Conservation (phyloP, 2,329 filamentous ascomycete genomes). For the Nemania sp. region DNA sequence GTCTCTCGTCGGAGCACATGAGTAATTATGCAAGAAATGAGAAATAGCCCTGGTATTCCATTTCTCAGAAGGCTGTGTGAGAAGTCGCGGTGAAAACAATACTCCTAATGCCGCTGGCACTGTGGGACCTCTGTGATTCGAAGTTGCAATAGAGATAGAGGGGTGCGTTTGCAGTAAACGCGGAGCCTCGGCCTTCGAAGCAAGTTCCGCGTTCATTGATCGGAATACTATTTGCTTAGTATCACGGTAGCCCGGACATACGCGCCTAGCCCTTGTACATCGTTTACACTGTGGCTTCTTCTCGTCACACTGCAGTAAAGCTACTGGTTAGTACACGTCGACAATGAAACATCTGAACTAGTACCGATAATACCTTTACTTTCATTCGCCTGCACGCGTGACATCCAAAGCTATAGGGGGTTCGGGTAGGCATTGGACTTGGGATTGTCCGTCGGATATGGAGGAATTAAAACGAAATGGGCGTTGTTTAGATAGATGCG, state of each 20-base stretch:
- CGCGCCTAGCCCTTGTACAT: conserved; percentile 27
- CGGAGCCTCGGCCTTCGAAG: conserved; percentile 2
- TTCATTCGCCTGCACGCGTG: conserved; percentile 36
- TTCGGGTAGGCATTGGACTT: conserved; percentile 19
- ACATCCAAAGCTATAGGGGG: conserved; percentile 32
- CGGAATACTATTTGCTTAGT: conserved; percentile 25
- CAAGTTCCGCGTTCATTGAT: conserved; percentile 18
- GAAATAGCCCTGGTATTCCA: conserved; percentile 29
- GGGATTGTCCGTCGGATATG: background rate
- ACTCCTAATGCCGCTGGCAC: background rate
- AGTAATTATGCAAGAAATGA: conserved; percentile 31
- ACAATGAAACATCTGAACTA: background rate
- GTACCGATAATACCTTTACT: conserved; percentile 27
- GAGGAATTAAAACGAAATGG: background rate
- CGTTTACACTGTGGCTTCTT: conserved; percentile 28
- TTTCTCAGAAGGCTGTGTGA: conserved; percentile 26
- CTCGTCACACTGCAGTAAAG: conserved; percentile 29
- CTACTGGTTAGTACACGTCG: conserved; percentile 3
- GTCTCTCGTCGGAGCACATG: conserved; percentile 16
- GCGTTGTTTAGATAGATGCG: background rate
- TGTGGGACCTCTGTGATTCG: background rate
- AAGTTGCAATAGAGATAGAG: background rate
- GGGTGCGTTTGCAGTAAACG: background rate
- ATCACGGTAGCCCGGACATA: conserved; percentile 33
- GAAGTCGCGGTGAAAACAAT: conserved; percentile 11